phyloP scores from a whole-genome alignment of 2,329 filamentous ascomycete genomes.

The Chrysosphaeria jannelii region DNA sequence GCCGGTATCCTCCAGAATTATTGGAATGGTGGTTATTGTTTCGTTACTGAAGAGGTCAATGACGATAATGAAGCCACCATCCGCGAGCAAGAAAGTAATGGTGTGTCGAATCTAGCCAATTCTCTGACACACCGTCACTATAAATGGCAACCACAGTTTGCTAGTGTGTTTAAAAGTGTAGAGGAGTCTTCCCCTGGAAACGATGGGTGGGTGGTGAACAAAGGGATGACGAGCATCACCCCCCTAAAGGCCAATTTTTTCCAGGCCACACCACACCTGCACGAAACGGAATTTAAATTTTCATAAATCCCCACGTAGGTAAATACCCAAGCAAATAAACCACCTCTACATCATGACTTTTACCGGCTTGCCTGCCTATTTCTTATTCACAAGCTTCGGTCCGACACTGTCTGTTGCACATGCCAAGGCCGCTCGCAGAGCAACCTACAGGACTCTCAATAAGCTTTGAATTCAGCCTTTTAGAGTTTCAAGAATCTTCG shows the following conservation, averaged over 20 bases:
- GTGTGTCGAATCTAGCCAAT: constrained; percentile 3
- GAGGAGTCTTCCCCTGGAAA: constrained; percentile 49
- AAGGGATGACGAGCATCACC: constrained; percentile 70
- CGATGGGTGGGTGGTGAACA: constrained; percentile 77
- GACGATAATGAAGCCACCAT: too few species aligned
- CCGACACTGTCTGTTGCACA: too few species aligned
- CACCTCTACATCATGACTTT: too few species aligned
- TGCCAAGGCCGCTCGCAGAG: too few species aligned
- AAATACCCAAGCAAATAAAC: too few species aligned
- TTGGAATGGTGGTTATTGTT: constrained; percentile 65
- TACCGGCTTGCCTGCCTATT: too few species aligned
- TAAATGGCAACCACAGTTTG: constrained; percentile 75
- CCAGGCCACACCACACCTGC: constrained; percentile 31
- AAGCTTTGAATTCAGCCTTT: too few species aligned
- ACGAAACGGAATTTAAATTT: constrained; percentile 48
- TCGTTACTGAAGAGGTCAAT: constrained; percentile 45
- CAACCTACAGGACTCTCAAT: too few species aligned
- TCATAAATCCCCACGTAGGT: too few species aligned
- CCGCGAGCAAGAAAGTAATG: neutral
- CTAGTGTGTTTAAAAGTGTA: constrained; percentile 70
- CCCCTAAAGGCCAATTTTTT: constrained; percentile 82
- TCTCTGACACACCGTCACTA: constrained; percentile 44
- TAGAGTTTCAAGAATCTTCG: too few species aligned
- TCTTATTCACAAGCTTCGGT: too few species aligned
- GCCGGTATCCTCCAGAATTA: constrained; percentile 73